Conservation (phyloP, 192 early-diverging fungal species). For the Thamnidium elegans region DNA sequence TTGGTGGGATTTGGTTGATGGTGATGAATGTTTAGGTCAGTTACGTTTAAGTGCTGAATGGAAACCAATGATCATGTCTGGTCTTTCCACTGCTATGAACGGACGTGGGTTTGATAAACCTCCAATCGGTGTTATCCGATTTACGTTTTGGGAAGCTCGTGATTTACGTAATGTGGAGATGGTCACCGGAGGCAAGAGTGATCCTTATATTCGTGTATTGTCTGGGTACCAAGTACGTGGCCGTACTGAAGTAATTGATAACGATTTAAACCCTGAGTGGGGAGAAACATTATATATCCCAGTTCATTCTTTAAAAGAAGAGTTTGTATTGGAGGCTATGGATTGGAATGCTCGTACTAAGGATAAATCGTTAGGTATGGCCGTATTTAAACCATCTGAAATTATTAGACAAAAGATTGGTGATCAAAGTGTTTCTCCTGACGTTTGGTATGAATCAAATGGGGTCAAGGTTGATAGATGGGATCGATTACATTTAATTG, state of each 20-base stretch:
- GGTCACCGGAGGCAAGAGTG: conserved; percentile 64
- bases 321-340: conserved; percentile 63
- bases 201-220: conserved; percentile 76
- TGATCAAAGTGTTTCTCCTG: conserved; percentile 18
- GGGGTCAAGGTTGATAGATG: conserved; percentile 27
- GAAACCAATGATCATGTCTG: conserved; percentile 71
- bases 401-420: conserved; percentile 21
- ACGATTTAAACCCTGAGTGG: conserved; percentile 80
- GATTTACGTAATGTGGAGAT: conserved; percentile 73
- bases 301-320: conserved; percentile 65
- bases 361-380: conserved; percentile 70
- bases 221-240: conserved; percentile 55
- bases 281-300: conserved; percentile 78
- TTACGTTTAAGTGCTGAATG: conserved; percentile 44
- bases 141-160: conserved; percentile 67
- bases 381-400: conserved; percentile 28
- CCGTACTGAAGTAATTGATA: conserved; percentile 65
- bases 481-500: conserved; percentile 30
- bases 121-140: conserved; percentile 69
- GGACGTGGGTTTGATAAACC: conserved; percentile 30
- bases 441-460: conserved; percentile 29
- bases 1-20: conserved; percentile 30
- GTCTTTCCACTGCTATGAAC: conserved; percentile 14
- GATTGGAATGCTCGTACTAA: conserved; percentile 75
- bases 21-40: conserved; percentile 16